Conservation (phyloP, 495 filamentous ascomycete genomes). For the Talaromyces ruber region DNA sequence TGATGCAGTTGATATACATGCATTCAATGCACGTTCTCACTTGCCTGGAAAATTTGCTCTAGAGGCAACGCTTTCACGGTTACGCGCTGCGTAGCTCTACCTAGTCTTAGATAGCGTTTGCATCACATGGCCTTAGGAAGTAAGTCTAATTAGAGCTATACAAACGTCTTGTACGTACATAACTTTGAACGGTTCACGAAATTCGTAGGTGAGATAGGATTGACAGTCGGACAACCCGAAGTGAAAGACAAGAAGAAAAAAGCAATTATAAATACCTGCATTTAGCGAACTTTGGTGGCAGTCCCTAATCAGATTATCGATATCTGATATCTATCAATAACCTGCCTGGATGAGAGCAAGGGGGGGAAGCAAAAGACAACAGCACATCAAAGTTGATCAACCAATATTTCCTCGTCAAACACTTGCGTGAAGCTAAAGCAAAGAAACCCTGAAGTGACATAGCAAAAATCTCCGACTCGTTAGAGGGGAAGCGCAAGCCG, state of each 20-base stretch:
- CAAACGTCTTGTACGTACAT: background rate
- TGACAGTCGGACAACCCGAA: background rate
- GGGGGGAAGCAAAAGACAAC: background rate
- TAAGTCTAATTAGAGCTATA: background rate
- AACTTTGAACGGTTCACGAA: background rate
- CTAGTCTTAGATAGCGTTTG: background rate
- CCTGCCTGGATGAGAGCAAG: background rate
- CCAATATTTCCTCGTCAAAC: background rate
- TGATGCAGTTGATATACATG: background rate
- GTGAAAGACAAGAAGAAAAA: background rate
- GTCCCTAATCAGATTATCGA: background rate
- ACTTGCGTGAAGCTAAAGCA: background rate
- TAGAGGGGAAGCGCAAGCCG: background rate
- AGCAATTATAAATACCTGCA: background rate
- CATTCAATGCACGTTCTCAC: background rate
- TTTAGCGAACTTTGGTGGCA: background rate
- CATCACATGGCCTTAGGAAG: background rate
- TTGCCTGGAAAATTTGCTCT: background rate
- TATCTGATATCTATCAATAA: background rate
- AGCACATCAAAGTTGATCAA: background rate
- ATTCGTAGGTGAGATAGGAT: background rate
- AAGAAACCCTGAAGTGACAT: background rate
- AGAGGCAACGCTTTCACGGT: background rate
- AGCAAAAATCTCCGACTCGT: background rate
- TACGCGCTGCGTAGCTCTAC: background rate